A percentile compares a stretch with the other conserved stretches of the same genome.
Evolutionary conservation across 768 basidiomycete genomes (phyloP).

Genomic region (Tulasnella sp.): DNA sequence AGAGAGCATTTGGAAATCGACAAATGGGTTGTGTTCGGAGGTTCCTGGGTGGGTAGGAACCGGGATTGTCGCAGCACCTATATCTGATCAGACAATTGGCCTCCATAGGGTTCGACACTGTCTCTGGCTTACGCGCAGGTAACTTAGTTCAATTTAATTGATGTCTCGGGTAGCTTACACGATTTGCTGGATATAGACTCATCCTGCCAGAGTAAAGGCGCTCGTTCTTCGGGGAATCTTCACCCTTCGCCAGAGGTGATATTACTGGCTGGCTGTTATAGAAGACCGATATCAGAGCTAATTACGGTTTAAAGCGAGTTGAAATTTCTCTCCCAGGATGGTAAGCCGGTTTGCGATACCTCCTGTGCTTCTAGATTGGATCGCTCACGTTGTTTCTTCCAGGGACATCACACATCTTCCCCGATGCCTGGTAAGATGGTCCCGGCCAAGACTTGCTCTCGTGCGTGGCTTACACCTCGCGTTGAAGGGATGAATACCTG

Average conservation of each 20-base stretch:
- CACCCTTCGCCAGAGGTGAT: conserved; percentile 69
- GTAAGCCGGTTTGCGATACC: conserved; percentile 51
- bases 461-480: neutral
- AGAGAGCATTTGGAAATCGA: conserved; percentile 70
- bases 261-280: conserved; percentile 4
- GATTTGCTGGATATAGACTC: too few species aligned
- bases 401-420: conserved; percentile 45
- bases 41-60: conserved; percentile 63
- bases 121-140: conserved; percentile 83
- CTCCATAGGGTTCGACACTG: conserved; percentile 69
- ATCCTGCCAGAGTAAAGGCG: conserved; percentile 75
- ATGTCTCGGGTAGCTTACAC: too few species aligned
- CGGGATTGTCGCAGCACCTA: neutral
- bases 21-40: conserved; percentile 93
- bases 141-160: conserved; percentile 18
- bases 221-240: conserved; percentile 84
- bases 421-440: conserved; percentile 72
- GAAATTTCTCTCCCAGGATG: conserved; percentile 89
- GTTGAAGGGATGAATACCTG: conserved; percentile 72
- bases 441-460: neutral
- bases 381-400: neutral
- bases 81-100: conserved; percentile 31
- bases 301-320: conserved; percentile 54
- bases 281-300: neutral
- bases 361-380: neutral